A percentile compares a stretch with the other conserved stretches of the same genome.
These are phyloP conservation scores for Xylariales sp. DNA, from an alignment of 2,329 filamentous ascomycete genomes.

Conservation along the genomic window DNA sequence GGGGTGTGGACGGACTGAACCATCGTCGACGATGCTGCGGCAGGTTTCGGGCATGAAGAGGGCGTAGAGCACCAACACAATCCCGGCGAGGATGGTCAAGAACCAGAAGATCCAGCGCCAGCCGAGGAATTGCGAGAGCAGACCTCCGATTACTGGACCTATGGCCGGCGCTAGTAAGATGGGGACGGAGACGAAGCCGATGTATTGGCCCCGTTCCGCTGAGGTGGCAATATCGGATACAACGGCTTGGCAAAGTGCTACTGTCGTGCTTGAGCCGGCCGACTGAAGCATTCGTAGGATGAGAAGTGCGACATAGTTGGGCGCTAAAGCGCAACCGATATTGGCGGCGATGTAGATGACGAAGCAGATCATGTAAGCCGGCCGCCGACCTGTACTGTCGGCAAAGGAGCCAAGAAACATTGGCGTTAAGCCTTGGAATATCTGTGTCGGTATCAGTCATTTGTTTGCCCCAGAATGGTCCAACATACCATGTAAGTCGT, in stretches of 20 bases:
- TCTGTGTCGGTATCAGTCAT: conserved; percentile 9
- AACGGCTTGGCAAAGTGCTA: conserved; percentile 48
- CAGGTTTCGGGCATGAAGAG: conserved; percentile 35
- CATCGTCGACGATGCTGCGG: conserved; percentile 39
- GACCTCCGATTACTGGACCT: conserved; percentile 47
- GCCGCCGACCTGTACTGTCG: conserved; percentile 41
- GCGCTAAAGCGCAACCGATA: conserved; percentile 40
- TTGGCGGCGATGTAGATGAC: conserved; percentile 40
- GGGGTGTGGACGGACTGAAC: conserved; percentile 30
- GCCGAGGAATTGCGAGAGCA: conserved; percentile 37
- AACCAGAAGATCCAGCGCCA: conserved; percentile 24
- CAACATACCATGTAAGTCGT: conserved; percentile 28
- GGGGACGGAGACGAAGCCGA: conserved; percentile 42
- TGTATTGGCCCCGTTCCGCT: conserved; percentile 50
- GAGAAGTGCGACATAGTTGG: conserved; percentile 39
- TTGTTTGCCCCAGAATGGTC: background rate
- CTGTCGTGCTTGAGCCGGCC: conserved; percentile 47
- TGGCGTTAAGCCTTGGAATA: conserved; percentile 42
- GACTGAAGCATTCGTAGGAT: conserved; percentile 45
- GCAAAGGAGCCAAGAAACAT: conserved; percentile 45
- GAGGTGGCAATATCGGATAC: conserved; percentile 53
- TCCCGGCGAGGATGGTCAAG: conserved; percentile 17
- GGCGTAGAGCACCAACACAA: conserved; percentile 12
- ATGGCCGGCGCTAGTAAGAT: conserved; percentile 35
- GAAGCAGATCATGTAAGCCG: conserved; percentile 43